Conservation (phyloP, 2,329 filamentous ascomycete species). For the Diaporthe eres region DNA sequence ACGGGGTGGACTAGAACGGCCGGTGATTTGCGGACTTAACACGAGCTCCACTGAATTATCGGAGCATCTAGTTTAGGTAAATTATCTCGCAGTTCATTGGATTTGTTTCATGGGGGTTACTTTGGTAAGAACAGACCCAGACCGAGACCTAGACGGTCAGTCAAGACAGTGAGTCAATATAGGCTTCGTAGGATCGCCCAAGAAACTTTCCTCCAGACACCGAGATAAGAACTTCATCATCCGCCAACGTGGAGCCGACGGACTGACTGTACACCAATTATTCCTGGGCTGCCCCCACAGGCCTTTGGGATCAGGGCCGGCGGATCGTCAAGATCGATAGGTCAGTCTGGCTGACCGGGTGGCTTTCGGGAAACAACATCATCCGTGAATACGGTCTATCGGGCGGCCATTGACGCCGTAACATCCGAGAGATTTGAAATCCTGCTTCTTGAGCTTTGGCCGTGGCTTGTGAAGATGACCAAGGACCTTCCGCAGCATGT, state of each 20-base stretch:
- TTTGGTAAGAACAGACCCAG: no score
- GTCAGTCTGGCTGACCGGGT: background rate
- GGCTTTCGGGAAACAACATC: background rate
- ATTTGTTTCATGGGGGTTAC: background rate
- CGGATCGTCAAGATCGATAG: background rate
- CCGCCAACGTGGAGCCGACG: background rate
- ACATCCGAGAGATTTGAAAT: background rate
- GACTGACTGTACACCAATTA: background rate
- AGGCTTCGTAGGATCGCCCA: background rate
- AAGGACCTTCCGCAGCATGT: background rate
- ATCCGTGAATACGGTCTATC: background rate
- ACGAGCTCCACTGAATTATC: background rate
- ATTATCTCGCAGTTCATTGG: background rate
- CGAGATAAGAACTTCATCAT: background rate
- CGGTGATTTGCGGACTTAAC: background rate
- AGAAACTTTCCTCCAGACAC: constrained; percentile 2
- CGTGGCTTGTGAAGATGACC: background rate
- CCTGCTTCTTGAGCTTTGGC: background rate
- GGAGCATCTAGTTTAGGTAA: background rate
- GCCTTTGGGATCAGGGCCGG: background rate
- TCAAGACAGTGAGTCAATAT: background rate
- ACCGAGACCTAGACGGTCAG: background rate
- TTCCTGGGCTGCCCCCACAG: background rate
- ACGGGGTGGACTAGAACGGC: background rate
- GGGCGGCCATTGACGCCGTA: background rate